Evolutionary conservation across 1,284 basidiomycete species (phyloP), one percentile per base, ranked within the genome.

Genomic region (Apiotrichum montevideense): DNA sequence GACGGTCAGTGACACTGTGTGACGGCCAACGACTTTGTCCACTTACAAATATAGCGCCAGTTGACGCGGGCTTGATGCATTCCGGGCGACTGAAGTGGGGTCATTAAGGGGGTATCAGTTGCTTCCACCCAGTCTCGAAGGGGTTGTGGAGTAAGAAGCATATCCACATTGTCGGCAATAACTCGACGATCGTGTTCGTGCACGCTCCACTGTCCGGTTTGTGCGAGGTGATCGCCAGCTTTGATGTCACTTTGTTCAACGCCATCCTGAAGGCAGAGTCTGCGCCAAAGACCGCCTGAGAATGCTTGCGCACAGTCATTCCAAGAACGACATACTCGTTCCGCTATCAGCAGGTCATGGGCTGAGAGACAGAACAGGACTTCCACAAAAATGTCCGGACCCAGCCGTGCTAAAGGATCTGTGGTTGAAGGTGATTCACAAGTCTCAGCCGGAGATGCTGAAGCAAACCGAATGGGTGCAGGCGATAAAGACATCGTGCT

Each of bases 311-410:
- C 56, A 11, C 64, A 33, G 6, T 34, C 40, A 4, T 59, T 49
- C 72, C 72, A 74, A 41, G 53, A 39, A 39, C 48, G 46, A 29
- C 37, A 63, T 35, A 73, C 66, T 6, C 14, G 56, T 6, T 64
- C 58, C 42, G 61, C 59, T 8, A 43, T 14, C 14, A 66, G 45
- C 1, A 76, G 57, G 13, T 64, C 55, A 10, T 13, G 32, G 32
- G 66, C 51, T 21, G 62, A 62, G 8, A 73, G 65, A 21, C 63
- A 40, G 0, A 62, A 62, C n/a, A 74, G 63, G 50, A 72, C 56
- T 10, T 67, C 56, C 35, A 74, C 63, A 56, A 72, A 68, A 15
- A 72, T 49, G 4, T 71, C 70, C 2, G 63, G 55, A 2, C 71
- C 70, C 14, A 76, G 69, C 37, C 37, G 37, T 13, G 9, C 37